Percentiles rank a stretch among this genome's conserved stretches.
Conservation (phyloP, 768 basidiomycete genomes). For the Ramaria rubella region DNA sequence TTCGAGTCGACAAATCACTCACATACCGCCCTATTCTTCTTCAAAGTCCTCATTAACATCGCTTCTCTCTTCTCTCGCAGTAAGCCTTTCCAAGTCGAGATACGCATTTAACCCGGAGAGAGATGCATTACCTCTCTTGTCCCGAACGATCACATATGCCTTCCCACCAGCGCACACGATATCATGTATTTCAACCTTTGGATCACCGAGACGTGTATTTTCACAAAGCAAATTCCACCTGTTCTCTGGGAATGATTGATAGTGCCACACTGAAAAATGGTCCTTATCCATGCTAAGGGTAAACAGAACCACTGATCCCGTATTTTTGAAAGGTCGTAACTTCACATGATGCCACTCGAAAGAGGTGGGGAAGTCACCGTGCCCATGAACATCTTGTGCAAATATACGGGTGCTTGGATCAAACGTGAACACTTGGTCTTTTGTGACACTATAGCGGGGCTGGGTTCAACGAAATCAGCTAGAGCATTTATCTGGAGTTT, state of each 20-base stretch:
- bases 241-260: background rate
- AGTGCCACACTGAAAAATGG: background rate
- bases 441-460: background rate
- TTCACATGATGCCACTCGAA: background rate
- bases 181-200: background rate
- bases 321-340: background rate
- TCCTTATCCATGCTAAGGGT: background rate
- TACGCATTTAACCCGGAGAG: background rate
- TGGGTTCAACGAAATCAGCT: background rate
- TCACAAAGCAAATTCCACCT: background rate
- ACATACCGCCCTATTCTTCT: too few relatives aligned
- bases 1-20: background rate
- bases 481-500: too few relatives aligned
- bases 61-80: background rate
- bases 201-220: background rate
- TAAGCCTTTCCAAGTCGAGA: background rate
- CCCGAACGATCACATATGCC: background rate
- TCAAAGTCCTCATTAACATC: too few relatives aligned
- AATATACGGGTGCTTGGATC: background rate
- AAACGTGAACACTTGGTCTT: background rate
- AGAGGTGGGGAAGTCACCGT: background rate
- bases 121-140: too few relatives aligned
- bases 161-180: background rate
- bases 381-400: background rate
- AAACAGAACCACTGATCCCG: background rate